Percentiles rank a stretch among this genome's conserved stretches.
phyloP scores from a whole-genome alignment of 108 stramenopile species.

The Pelagomonas calceolata region DNA sequence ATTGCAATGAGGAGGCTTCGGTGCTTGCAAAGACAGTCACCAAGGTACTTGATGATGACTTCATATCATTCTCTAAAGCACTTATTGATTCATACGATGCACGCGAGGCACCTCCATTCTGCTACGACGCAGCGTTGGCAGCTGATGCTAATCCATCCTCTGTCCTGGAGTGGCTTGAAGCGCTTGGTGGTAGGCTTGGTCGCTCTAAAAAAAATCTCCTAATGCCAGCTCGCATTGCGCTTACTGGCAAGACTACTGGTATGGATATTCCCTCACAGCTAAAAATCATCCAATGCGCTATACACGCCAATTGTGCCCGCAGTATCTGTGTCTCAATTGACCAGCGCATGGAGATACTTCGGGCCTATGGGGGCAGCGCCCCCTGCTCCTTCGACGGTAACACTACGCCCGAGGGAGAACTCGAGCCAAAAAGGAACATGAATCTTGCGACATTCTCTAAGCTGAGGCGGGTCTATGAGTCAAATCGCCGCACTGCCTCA shows the following conservation, averaged over 20 bases:
- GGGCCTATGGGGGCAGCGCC: no score
- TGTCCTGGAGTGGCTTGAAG: constrained; percentile 68
- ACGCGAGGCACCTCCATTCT: constrained; percentile 44
- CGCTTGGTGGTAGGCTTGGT: constrained; percentile 61
- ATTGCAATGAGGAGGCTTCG: no score
- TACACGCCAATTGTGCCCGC: not conserved
- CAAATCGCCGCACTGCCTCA: not conserved
- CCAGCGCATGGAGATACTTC: no score
- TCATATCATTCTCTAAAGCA: constrained; percentile 46
- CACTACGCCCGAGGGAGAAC: no score
- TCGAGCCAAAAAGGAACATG: no score
- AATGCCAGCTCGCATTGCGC: constrained; percentile 77
- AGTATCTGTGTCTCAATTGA: no score
- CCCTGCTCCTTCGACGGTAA: no score
- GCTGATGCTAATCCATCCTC: constrained; percentile 24
- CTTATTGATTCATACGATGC: constrained; percentile 53
- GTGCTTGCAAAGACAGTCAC: constrained; percentile 56
- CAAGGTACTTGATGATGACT: constrained; percentile 38
- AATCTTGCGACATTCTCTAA: not conserved
- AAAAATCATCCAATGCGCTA: constrained; percentile 54
- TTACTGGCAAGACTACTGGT: constrained; percentile 92
- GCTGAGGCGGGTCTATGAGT: not conserved
- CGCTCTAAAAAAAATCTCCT: constrained; percentile 83
- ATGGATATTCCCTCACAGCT: constrained; percentile 92
- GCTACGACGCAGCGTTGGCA: constrained; percentile 15